Evolutionary conservation across 2,329 filamentous ascomycete species (phyloP).

Genomic region (Corinectria fuckeliana): DNA sequence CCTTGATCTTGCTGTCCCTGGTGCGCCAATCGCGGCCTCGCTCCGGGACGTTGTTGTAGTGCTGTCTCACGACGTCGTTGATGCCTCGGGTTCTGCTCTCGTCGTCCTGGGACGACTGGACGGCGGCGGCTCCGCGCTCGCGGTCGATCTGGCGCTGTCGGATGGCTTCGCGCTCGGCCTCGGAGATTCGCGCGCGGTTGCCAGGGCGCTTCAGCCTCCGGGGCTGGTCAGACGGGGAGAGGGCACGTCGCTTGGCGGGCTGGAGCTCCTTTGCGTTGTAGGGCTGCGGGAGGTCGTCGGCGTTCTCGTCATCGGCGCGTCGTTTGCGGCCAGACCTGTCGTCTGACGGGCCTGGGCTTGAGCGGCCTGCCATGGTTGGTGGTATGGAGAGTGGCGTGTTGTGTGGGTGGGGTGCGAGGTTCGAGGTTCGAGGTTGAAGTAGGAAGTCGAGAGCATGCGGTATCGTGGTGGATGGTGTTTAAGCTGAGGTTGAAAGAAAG

Average conservation of each 20-base stretch:
- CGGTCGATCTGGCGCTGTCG: conserved; percentile 67
- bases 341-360: conserved; percentile 18
- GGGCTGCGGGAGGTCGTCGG: conserved; percentile 60
- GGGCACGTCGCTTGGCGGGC: conserved; percentile 63
- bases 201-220: conserved; percentile 74
- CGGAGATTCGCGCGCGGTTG: conserved; percentile 70
- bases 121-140: conserved; percentile 51
- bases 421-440: neutral
- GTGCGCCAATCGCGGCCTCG: conserved; percentile 93
- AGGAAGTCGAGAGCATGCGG: neutral
- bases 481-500: neutral
- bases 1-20: conserved; percentile 94
- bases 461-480: neutral
- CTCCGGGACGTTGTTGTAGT: conserved; percentile 96
- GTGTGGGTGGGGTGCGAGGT: neutral
- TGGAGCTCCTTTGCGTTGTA: conserved; percentile 66
- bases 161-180: conserved; percentile 71
- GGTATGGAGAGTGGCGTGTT: neutral
- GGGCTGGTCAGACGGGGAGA: conserved; percentile 61
- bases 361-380: conserved; percentile 26
- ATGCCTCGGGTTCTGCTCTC: conserved; percentile 58
- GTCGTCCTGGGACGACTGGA: conserved; percentile 46
- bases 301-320: conserved; percentile 42
- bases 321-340: conserved; percentile 41
- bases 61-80: conserved; percentile 86